A percentile compares a stretch with the other conserved stretches of the same genome.
Conservation (phyloP, 2,329 filamentous ascomycete species). For the Penicillium sp. region DNA sequence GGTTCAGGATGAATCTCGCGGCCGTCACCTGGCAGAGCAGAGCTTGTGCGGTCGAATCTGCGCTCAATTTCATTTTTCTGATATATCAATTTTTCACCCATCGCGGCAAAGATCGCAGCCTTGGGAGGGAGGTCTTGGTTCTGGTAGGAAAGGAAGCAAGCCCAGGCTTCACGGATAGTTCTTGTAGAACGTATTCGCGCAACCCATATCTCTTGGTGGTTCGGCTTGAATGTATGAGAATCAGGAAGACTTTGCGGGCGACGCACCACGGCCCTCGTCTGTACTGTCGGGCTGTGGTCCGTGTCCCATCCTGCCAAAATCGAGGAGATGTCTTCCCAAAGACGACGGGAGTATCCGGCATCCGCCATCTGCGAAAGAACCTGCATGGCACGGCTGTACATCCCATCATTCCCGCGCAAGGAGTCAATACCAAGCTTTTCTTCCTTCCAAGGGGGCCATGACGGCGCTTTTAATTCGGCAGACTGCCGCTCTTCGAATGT, state of each 20-base stretch:
- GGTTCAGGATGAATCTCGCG: slow-evolving; percentile 58
- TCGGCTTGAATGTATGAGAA: background rate
- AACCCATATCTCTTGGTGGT: slow-evolving; percentile 52
- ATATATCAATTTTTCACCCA: slow-evolving; percentile 58
- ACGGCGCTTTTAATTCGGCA: slow-evolving; percentile 60
- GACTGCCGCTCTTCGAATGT: slow-evolving; percentile 58
- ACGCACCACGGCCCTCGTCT: slow-evolving; percentile 54
- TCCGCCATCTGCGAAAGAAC: slow-evolving; percentile 60
- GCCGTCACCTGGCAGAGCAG: slow-evolving; percentile 56
- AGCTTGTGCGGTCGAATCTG: slow-evolving; percentile 24
- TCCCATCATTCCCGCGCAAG: slow-evolving; percentile 58
- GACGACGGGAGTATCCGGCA: slow-evolving; percentile 56
- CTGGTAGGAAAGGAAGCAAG: slow-evolving; percentile 61
- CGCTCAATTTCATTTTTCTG: slow-evolving; percentile 29
- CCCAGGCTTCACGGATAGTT: slow-evolving; percentile 66
- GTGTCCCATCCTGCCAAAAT: slow-evolving; percentile 65
- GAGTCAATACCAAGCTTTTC: slow-evolving; percentile 62
- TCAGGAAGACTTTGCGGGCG: slow-evolving; percentile 24
- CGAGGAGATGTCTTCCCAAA: slow-evolving; percentile 57
- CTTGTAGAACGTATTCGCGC: slow-evolving; percentile 61
- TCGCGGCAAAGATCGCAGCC: slow-evolving; percentile 54
- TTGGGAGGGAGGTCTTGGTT: slow-evolving; percentile 41
- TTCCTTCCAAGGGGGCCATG: slow-evolving; percentile 69
- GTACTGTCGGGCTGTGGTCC: slow-evolving; percentile 64
- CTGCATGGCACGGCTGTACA: slow-evolving; percentile 58